Evolutionary conservation across 352 stramenopile species (phyloP), one percentile per base, ranked within the genome.

Genomic region (Phytophthora megakarya): DNA sequence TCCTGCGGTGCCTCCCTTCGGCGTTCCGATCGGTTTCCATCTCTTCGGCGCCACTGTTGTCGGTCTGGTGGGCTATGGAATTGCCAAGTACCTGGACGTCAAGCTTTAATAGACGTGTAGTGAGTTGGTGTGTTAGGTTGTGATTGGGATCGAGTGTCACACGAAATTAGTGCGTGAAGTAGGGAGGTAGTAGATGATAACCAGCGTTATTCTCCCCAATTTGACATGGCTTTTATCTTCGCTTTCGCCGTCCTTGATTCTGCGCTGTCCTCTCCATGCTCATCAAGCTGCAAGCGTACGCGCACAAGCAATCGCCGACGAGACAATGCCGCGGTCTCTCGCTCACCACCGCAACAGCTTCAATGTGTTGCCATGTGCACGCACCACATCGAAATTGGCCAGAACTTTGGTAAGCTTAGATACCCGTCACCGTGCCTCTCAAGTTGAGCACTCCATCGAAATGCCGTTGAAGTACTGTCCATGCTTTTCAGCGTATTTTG

Each of bases 1-100:
- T 43, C 86, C 86, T 8, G 28, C 81, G 15, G 86, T 93, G 50
- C 84, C 86, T 57, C 66, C 83, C 51, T 95, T 93, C 62, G 71
- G 77, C 33, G 78, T 92, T 49, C 86, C 86, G 33, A 58, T 92
- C 48, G 74, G 73, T 58, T 72, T 95, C 67, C 85, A 85, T 69
- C 44, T 90, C 39, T 49, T 82, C 28, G 78, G 77, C 43, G 75
- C 65, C 13, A 67, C 80, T 26, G 61, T 90, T 3, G 56, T 91
- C 16, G 86, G 78, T 13, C 67, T 82, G 32, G 61, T 89, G 19
- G 81, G 82, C 61, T 92, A 84, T 58, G 78, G 80, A 39, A 72
- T 80, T 48, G 73, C 71, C 55, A 86, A 90, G 72, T 60, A 85
- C 56, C 70, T 86, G 30, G 78, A 86, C 52, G 76, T 80, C 66